phyloP scores from a whole-genome alignment of 2,329 filamentous ascomycete species.

The Trichoderma koningii region DNA sequence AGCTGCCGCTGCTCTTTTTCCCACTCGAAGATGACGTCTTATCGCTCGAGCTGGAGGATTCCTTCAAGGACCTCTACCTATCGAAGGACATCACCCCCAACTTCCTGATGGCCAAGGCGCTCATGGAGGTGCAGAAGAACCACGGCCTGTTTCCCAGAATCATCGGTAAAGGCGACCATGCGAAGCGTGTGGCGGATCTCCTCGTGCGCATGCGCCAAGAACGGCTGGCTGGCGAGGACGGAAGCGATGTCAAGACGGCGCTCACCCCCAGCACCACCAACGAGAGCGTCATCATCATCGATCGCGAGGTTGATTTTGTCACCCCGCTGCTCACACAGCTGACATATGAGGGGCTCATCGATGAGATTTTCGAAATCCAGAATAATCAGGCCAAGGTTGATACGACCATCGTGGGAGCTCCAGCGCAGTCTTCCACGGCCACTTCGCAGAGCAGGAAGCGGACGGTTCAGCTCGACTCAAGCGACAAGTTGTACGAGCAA shows the following conservation, averaged over 20 bases:
- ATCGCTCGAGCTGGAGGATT: conserved; percentile 84
- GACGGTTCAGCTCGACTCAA: conserved; percentile 85
- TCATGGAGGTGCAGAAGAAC: conserved; percentile 91
- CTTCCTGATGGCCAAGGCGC: conserved; percentile 82
- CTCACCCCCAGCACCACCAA: conserved; percentile 83
- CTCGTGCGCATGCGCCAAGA: conserved; percentile 91
- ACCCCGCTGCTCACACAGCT: conserved; percentile 91
- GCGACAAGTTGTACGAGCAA: conserved; percentile 84
- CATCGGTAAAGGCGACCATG: conserved; percentile 93
- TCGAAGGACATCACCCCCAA: conserved; percentile 89
- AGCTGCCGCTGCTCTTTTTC: conserved; percentile 87
- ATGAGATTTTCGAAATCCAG: conserved; percentile 88
- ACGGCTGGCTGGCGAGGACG: conserved; percentile 75
- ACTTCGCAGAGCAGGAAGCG: conserved; percentile 68
- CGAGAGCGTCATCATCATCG: conserved; percentile 91
- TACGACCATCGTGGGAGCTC: conserved; percentile 80
- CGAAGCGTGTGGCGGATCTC: conserved; percentile 82
- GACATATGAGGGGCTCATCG: conserved; percentile 94
- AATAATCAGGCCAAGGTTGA: conserved; percentile 94
- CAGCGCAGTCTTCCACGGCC: conserved; percentile 62
- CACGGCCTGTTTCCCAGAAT: conserved; percentile 94
- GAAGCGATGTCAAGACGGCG: conserved; percentile 63
- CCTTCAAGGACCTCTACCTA: conserved; percentile 85
- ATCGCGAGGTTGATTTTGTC: conserved; percentile 91
- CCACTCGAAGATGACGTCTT: conserved; percentile 88